These are phyloP conservation scores for Rhodotorula paludigena DNA, from an alignment of 768 basidiomycete genomes.

Conservation along the genomic window DNA sequence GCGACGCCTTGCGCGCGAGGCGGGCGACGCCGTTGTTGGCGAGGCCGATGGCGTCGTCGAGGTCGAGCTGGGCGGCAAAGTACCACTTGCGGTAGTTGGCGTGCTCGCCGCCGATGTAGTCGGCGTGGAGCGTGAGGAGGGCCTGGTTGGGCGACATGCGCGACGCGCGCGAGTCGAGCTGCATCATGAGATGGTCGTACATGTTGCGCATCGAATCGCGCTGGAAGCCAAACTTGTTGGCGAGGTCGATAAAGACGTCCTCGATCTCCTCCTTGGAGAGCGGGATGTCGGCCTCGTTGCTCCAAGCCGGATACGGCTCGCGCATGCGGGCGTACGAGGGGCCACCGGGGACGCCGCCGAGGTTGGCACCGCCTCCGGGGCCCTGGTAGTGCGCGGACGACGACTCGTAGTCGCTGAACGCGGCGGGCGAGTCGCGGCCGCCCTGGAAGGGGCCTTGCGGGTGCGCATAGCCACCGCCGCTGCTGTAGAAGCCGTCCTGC, in stretches of 20 bases:
- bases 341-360: not conserved
- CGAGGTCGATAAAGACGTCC: conserved; percentile 92
- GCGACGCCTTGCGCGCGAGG: conserved; percentile 61
- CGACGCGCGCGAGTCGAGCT: conserved; percentile 90
- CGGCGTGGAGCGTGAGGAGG: conserved; percentile 88
- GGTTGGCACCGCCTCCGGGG: not conserved
- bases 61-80: conserved; percentile 96
- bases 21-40: conserved; percentile 81
- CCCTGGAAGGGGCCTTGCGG: conserved; percentile 30
- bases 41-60: conserved; percentile 90
- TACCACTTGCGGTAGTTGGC: conserved; percentile 99
- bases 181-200: conserved; percentile 98
- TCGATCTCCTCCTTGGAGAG: conserved; percentile 98
- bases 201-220: conserved; percentile 91
- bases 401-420: conserved; percentile 32
- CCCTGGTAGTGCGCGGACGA: conserved; percentile 25
- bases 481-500: conserved; percentile 30
- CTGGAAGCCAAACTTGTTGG: conserved; percentile 99
- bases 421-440: conserved; percentile 26
- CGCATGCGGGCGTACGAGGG: conserved; percentile 51
- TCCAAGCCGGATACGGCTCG: conserved; percentile 94
- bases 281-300: conserved; percentile 84
- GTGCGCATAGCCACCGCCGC: conserved; percentile 18
- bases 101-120: conserved; percentile 97
- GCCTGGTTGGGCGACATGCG: conserved; percentile 97